Percentiles rank a stretch among this genome's conserved stretches.
Conservation (phyloP, 2,329 filamentous ascomycete species). For the Dactylonectria macrodidyma region DNA sequence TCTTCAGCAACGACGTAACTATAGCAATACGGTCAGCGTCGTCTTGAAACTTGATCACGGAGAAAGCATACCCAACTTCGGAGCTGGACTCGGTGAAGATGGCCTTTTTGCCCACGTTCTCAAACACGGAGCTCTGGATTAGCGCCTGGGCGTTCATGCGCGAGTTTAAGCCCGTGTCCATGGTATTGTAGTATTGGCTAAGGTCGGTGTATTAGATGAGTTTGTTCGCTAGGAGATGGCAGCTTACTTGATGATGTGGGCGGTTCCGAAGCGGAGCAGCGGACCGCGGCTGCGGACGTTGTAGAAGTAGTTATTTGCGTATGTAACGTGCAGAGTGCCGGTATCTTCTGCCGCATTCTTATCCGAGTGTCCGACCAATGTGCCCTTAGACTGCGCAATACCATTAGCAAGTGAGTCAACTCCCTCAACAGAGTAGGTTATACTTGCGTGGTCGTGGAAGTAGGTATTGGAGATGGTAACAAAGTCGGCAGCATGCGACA, state of each 20-base stretch:
- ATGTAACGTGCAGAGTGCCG: constrained; percentile 71
- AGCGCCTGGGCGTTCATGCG: constrained; percentile 44
- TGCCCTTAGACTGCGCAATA: constrained; percentile 62
- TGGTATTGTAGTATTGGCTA: constrained; percentile 45
- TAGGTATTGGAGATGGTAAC: constrained; percentile 60
- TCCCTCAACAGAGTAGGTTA: no score
- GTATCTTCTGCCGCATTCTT: constrained; percentile 70
- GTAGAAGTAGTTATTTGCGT: constrained; percentile 72
- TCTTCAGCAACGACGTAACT: constrained; percentile 30
- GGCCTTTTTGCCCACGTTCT: constrained; percentile 44
- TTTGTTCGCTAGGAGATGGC: no score
- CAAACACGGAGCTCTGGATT: constrained; percentile 43
- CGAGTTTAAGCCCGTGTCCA: constrained; percentile 45
- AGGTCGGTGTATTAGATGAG: fast-evolving
- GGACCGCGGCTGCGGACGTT: constrained; percentile 74
- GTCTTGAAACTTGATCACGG: no score
- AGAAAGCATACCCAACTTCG: constrained; percentile 27
- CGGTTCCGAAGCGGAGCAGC: constrained; percentile 73
- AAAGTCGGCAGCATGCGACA: constrained; percentile 60
- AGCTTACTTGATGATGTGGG: constrained; percentile 59
- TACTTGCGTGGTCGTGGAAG: constrained; percentile 58
- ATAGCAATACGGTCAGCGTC: no score
- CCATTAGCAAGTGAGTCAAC: background rate
- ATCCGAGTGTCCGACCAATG: constrained; percentile 73
- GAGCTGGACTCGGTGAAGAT: constrained; percentile 43